Percentiles rank a stretch among this genome's conserved stretches.
These are phyloP conservation scores for Helminthosporium solani DNA, from an alignment of 2,329 filamentous ascomycete genomes.

Conservation along the genomic window DNA sequence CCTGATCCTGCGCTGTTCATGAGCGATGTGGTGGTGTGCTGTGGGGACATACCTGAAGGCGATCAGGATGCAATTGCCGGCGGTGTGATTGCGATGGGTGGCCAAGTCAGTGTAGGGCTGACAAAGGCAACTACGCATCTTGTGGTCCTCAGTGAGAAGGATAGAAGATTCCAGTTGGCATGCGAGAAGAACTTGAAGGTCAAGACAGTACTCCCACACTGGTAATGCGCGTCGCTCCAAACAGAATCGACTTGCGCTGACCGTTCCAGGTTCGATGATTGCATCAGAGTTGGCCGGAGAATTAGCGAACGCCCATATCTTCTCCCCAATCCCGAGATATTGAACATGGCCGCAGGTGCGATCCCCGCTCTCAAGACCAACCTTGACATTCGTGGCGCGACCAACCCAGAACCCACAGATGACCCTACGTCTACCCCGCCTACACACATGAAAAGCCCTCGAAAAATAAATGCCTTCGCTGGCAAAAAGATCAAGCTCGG, in stretches of 20 bases:
- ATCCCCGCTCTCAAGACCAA: conserved; percentile 51
- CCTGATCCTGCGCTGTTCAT: conserved; percentile 92
- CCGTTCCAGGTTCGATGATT: conserved; percentile 82
- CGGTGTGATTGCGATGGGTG: conserved; percentile 85
- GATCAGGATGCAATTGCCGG: conserved; percentile 93
- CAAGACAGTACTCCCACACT: conserved; percentile 90
- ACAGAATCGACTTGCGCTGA: conserved; percentile 7
- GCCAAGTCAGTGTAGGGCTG: conserved; percentile 71
- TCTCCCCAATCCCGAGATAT: conserved; percentile 81
- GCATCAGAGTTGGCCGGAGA: conserved; percentile 84
- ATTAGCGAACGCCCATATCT: conserved; percentile 87
- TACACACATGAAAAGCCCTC: conserved; percentile 23
- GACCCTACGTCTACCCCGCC: conserved; percentile 21
- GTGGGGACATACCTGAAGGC: conserved; percentile 77
- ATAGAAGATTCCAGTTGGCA: conserved; percentile 68
- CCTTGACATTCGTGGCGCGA: conserved; percentile 36
- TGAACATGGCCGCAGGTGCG: conserved; percentile 44
- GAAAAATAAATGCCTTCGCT: conserved; percentile 64
- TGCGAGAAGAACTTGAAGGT: conserved; percentile 65
- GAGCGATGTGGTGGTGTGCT: conserved; percentile 77
- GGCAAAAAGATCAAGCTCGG: conserved; percentile 77
- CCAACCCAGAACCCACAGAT: conserved; percentile 33
- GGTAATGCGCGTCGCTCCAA: conserved; percentile 56
- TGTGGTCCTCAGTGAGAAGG: conserved; percentile 74
- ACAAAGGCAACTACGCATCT: conserved; percentile 82